phyloP scores from a whole-genome alignment of 202 grass and related monocot species.

The Sporobolus alterniflorus region DNA sequence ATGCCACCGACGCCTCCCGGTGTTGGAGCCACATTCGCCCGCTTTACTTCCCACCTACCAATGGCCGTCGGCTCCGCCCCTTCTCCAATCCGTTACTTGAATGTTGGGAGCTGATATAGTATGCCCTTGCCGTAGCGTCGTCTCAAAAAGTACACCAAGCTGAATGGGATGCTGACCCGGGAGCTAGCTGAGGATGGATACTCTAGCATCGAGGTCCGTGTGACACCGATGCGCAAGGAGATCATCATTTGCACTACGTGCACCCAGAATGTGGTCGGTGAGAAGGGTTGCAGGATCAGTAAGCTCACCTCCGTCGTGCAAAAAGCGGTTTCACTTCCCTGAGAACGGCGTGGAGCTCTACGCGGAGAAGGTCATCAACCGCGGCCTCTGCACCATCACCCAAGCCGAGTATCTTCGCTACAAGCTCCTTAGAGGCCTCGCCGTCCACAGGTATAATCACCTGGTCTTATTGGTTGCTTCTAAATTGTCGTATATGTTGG shows the following conservation, averaged over 20 bases:
- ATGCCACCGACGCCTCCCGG: no score
- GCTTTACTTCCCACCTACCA: no score
- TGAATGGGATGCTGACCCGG: slow-evolving; percentile 85
- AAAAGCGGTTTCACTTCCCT: slow-evolving; percentile 90
- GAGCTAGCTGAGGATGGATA: slow-evolving; percentile 89
- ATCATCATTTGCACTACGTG: slow-evolving; percentile 86
- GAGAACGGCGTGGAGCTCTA: slow-evolving; percentile 89
- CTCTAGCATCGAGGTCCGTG: slow-evolving; percentile 81
- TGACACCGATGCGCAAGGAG: slow-evolving; percentile 91
- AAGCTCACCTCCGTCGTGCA: slow-evolving; percentile 87
- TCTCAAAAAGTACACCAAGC: slow-evolving; percentile 81
- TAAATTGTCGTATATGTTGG: neutral
- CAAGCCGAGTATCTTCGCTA: slow-evolving; percentile 88
- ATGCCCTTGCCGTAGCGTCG: no score
- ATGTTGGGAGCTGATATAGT: no score
- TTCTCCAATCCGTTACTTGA: no score
- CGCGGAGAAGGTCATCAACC: slow-evolving; percentile 85
- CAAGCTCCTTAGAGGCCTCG: slow-evolving; percentile 81
- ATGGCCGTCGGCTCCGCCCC: no score
- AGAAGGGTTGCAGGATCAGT: slow-evolving; percentile 85
- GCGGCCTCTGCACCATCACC: slow-evolving; percentile 82
- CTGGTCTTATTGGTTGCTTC: no score
- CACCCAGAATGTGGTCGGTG: slow-evolving; percentile 88
- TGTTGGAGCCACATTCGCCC: no score
- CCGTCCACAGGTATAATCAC: slow-evolving; percentile 74